A percentile compares a stretch with the other conserved stretches of the same genome.
phyloP scores from a whole-genome alignment of 176 grass and related monocot genomes.

The Puccinellia tenuiflora region DNA sequence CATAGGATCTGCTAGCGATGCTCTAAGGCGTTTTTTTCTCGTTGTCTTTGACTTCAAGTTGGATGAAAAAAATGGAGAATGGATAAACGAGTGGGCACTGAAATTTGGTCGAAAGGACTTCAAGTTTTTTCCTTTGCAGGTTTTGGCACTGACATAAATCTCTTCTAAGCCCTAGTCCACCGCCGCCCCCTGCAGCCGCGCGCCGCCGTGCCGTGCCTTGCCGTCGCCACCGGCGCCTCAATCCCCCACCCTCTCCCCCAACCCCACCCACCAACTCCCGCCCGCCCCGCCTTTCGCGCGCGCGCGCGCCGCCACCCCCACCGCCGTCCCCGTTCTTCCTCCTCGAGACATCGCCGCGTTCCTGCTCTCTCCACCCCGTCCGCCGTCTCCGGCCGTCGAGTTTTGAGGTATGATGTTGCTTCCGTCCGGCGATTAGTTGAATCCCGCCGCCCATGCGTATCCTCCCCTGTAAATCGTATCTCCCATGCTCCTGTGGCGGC shows the following conservation, averaged over 20 bases:
- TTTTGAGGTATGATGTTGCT: no score
- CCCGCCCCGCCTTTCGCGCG: background rate
- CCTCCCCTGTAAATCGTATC: background rate
- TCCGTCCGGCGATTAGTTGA: no score
- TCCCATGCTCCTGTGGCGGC: slow-evolving; percentile 25
- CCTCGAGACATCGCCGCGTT: background rate
- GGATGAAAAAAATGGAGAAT: no score
- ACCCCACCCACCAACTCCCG: background rate
- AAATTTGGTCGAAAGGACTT: no score
- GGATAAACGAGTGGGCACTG: no score
- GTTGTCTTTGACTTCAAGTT: no score
- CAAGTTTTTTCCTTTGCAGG: no score
- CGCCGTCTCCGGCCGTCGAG: no score
- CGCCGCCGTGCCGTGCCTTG: background rate
- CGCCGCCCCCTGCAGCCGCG: background rate
- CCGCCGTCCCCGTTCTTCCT: background rate
- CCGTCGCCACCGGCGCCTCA: background rate
- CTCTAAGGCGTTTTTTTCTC: no score
- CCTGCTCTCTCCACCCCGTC: background rate
- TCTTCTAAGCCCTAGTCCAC: no score
- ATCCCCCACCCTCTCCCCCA: background rate
- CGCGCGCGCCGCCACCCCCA: background rate
- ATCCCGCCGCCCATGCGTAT: background rate
- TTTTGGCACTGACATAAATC: no score
- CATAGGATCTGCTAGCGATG: no score